Percentiles rank a stretch among this genome's conserved stretches.
Conservation (phyloP, 176 grass and related monocot genomes). For the Puya raimondii region DNA sequence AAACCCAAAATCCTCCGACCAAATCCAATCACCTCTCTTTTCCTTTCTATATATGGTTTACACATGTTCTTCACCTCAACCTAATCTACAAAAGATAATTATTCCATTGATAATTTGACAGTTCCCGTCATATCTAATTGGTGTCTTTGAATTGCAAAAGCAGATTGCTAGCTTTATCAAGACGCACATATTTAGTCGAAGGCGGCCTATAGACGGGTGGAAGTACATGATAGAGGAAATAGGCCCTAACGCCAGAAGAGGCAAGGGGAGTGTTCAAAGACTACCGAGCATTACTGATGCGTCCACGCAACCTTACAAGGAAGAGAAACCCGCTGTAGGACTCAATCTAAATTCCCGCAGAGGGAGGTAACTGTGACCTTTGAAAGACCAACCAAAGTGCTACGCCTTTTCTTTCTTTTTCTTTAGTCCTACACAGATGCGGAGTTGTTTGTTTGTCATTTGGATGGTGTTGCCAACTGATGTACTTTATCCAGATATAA, state of each 20-base stretch:
- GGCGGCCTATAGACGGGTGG: constrained; percentile 70
- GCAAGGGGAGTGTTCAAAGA: constrained; percentile 70
- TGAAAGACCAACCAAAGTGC: too few relatives aligned
- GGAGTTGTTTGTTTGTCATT: too few relatives aligned
- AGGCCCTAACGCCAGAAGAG: constrained; percentile 74
- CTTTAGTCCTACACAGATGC: too few relatives aligned
- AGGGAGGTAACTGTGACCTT: constrained; percentile 20
- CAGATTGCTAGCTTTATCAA: constrained; percentile 95
- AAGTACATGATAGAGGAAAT: constrained; percentile 97
- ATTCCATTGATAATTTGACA: not conserved
- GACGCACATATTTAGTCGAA: constrained; percentile 82
- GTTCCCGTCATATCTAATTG: too few relatives aligned
- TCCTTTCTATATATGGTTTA: not conserved
- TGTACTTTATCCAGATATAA: too few relatives aligned
- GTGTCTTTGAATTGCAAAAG: not conserved
- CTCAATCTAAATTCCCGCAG: constrained; percentile 33
- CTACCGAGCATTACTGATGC: constrained; percentile 57
- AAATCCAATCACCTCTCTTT: not conserved
- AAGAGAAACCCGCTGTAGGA: constrained; percentile 42
- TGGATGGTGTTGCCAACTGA: too few relatives aligned
- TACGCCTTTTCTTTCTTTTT: too few relatives aligned
- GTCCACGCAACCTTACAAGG: constrained; percentile 52
- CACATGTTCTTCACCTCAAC: not conserved
- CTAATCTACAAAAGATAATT: not conserved
- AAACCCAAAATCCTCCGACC: not conserved